A percentile compares a stretch with the other conserved stretches of the same genome.
Conservation (phyloP, 805 yeast genomes). For the Kazachstania psychrophila region DNA sequence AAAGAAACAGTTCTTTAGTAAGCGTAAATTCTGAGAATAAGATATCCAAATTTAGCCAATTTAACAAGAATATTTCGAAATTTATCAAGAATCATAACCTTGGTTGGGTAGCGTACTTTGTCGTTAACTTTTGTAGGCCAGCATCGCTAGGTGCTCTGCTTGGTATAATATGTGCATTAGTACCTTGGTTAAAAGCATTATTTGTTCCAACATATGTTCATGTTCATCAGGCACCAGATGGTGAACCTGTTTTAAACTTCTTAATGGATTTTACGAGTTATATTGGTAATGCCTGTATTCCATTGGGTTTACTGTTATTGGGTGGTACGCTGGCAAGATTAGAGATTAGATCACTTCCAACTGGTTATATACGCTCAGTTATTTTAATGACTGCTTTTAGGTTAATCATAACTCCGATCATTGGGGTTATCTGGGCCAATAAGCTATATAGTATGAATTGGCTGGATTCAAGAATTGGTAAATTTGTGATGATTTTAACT, state of each 20-base stretch:
- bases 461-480: slow-evolving; percentile 49
- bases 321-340: slow-evolving; percentile 87
- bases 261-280: slow-evolving; percentile 73
- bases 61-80: slow-evolving; percentile 14
- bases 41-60: background rate
- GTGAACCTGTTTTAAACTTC: slow-evolving; percentile 73
- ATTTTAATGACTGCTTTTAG: slow-evolving; percentile 47
- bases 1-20: slow-evolving; percentile 5
- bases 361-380: slow-evolving; percentile 54
- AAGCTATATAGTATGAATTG: slow-evolving; percentile 53
- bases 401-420: slow-evolving; percentile 63
- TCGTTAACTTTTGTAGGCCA: slow-evolving; percentile 55
- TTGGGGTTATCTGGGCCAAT: slow-evolving; percentile 64
- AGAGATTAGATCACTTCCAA: slow-evolving; percentile 47
- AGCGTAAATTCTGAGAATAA: slow-evolving; percentile 6
- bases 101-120: slow-evolving; percentile 30
- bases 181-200: slow-evolving; percentile 77
- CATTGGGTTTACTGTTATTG: slow-evolving; percentile 68
- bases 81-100: slow-evolving; percentile 25
- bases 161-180: slow-evolving; percentile 60
- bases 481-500: slow-evolving; percentile 64
- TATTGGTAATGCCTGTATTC: slow-evolving; percentile 81
- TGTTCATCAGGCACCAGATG: slow-evolving; percentile 75
- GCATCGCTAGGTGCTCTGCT: slow-evolving; percentile 62
- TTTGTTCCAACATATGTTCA: slow-evolving; percentile 44